Evolutionary conservation across 1,284 basidiomycete genomes (phyloP).

Genomic region (Vanrija pseudolonga): DNA sequence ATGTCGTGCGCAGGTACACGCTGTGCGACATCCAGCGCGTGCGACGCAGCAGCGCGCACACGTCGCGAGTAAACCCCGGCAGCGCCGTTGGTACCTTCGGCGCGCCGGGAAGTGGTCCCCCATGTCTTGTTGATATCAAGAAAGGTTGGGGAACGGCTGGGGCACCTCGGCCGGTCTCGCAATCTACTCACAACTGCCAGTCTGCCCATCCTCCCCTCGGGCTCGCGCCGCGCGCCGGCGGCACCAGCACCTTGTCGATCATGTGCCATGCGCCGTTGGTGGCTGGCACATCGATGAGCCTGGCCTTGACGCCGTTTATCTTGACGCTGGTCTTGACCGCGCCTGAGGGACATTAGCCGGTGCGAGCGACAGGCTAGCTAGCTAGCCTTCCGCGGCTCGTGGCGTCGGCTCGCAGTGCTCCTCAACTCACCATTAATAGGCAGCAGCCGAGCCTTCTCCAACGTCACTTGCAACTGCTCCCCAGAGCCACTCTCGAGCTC

Average conservation of each 20-base stretch:
- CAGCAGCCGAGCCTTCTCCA: slow-evolving; percentile 54
- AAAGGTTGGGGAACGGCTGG: too few relatives aligned
- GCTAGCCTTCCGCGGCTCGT: background rate
- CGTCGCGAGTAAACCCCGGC: too few relatives aligned
- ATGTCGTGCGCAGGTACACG: background rate
- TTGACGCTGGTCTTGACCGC: slow-evolving; percentile 52
- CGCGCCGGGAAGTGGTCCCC: too few relatives aligned
- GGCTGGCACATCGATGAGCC: slow-evolving; percentile 56
- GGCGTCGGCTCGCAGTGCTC: background rate
- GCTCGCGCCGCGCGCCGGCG: slow-evolving; percentile 22
- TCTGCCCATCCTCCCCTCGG: slow-evolving; percentile 53
- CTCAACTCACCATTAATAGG: slow-evolving; percentile 38
- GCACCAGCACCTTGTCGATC: slow-evolving; percentile 56
- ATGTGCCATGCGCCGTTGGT: slow-evolving; percentile 62
- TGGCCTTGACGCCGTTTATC: slow-evolving; percentile 57
- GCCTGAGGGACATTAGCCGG: slow-evolving; percentile 19
- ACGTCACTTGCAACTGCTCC: slow-evolving; percentile 54
- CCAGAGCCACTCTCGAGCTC: slow-evolving; percentile 55
- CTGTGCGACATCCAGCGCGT: background rate
- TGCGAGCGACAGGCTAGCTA: too few relatives aligned
- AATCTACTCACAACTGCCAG: slow-evolving; percentile 54
- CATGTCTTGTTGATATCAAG: too few relatives aligned
- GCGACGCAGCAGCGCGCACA: background rate
- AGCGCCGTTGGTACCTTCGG: too few relatives aligned
- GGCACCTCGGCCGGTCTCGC: too few relatives aligned